Percentiles rank a stretch among this genome's conserved stretches.
Conservation (phyloP, 2,329 filamentous ascomycete genomes). For the Ilyonectria sp. region DNA sequence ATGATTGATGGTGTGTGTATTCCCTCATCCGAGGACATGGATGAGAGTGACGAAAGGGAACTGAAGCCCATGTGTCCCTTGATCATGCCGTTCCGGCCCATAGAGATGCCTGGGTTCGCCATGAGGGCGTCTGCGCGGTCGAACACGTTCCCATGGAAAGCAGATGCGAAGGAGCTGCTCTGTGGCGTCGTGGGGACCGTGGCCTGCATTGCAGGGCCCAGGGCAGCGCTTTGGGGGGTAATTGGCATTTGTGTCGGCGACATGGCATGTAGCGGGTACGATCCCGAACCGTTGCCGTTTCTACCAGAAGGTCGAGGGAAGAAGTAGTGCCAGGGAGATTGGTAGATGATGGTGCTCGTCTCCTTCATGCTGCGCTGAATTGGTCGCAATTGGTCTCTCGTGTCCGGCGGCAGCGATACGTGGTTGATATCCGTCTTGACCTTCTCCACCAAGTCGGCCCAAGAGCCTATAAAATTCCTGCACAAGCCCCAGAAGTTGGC, state of each 20-base stretch:
- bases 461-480: slow-evolving; percentile 80
- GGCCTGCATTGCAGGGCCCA: slow-evolving; percentile 91
- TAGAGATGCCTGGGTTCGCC: slow-evolving; percentile 70
- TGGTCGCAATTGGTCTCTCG: slow-evolving; percentile 81
- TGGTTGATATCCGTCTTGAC: slow-evolving; percentile 70
- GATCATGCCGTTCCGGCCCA: slow-evolving; percentile 67
- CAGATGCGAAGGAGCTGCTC: slow-evolving; percentile 68
- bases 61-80: slow-evolving; percentile 58
- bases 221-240: slow-evolving; percentile 89
- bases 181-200: slow-evolving; percentile 84
- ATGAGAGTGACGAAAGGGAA: slow-evolving; percentile 59
- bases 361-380: slow-evolving; percentile 89
- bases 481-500: slow-evolving; percentile 78
- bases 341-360: slow-evolving; percentile 78
- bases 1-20: slow-evolving; percentile 49
- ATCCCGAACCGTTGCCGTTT: slow-evolving; percentile 36
- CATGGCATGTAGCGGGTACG: slow-evolving; percentile 45
- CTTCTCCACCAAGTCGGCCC: slow-evolving; percentile 75
- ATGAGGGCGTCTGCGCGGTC: slow-evolving; percentile 72
- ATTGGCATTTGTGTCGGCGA: slow-evolving; percentile 70
- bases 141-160: slow-evolving; percentile 72
- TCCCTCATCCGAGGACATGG: slow-evolving; percentile 58
- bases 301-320: slow-evolving; percentile 39
- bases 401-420: slow-evolving; percentile 73
- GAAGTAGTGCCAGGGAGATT: slow-evolving; percentile 70